Conservation (phyloP, 306 rosid species). For the Trichosanthes truncata region DNA sequence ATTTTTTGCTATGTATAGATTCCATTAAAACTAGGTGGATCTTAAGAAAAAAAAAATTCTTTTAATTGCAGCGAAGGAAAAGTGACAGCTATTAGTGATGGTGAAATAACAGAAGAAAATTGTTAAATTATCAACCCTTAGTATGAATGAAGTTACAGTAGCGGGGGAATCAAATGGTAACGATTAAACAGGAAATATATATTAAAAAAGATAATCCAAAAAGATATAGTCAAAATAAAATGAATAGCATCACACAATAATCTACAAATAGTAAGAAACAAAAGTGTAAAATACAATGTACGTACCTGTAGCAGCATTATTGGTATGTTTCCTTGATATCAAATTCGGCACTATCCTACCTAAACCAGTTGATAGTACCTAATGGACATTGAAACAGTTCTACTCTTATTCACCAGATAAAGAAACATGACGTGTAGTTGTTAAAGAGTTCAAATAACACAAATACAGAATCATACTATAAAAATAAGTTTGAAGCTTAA, state of each 20-base stretch:
- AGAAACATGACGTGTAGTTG: slow-evolving; percentile 17
- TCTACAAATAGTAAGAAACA: background rate
- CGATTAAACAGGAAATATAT: background rate
- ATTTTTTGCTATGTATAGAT: background rate
- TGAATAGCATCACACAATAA: background rate
- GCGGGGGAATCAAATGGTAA: background rate
- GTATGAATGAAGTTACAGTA: background rate
- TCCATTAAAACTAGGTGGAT: background rate
- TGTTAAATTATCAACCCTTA: background rate
- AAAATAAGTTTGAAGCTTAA: slow-evolving; percentile 11
- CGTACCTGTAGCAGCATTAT: slow-evolving; percentile 96
- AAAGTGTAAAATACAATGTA: slow-evolving; percentile 9
- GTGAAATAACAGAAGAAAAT: background rate
- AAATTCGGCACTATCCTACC: slow-evolving; percentile 98
- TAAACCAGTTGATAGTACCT: slow-evolving; percentile 95
- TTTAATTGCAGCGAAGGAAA: background rate
- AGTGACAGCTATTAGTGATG: background rate
- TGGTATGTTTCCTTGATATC: slow-evolving; percentile 97
- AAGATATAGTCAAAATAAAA: background rate
- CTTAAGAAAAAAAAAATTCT: background rate
- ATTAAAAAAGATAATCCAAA: background rate
- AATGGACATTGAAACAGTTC: slow-evolving; percentile 27
- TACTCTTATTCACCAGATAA: slow-evolving; percentile 20
- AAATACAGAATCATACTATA: slow-evolving; percentile 11
- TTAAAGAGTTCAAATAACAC: slow-evolving; percentile 15